Conservation (phyloP, 306 rosid genomes). For the Gynostemma pentaphyllum region DNA sequence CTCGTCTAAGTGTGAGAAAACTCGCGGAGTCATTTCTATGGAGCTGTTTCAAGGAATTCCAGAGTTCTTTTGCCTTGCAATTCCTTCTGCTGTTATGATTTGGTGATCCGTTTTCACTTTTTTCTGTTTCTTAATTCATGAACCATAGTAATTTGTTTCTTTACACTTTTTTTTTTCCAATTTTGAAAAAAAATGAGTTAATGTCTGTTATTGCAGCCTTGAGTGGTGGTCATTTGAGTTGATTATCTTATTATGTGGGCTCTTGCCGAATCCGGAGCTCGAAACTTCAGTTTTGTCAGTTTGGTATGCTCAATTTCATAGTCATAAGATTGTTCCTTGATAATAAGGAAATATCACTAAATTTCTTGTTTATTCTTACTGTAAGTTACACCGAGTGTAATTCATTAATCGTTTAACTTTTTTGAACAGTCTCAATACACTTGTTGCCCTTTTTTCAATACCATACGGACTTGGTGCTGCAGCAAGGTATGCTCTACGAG, state of each 20-base stretch:
- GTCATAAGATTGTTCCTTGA: no score
- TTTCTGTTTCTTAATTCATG: background rate
- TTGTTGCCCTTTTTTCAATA: constrained; percentile 34
- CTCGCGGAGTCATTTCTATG: constrained; percentile 36
- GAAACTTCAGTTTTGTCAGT: constrained; percentile 58
- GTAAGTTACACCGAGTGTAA: background rate
- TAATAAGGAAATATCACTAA: background rate
- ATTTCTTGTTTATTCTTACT: background rate
- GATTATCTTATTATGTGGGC: constrained; percentile 38
- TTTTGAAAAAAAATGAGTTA: background rate
- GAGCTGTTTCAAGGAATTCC: constrained; percentile 39
- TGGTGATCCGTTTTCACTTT: constrained; percentile 22
- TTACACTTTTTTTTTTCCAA: background rate
- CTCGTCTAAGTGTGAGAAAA: constrained; percentile 41
- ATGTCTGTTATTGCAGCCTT: constrained; percentile 24
- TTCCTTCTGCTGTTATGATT: constrained; percentile 54
- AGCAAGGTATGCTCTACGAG: constrained; percentile 21
- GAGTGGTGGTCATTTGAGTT: constrained; percentile 65
- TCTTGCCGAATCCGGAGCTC: constrained; percentile 58
- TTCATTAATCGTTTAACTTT: background rate
- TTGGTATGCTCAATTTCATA: constrained; percentile 24
- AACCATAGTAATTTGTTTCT: background rate
- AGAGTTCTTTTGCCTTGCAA: constrained; percentile 45
- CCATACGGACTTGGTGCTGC: constrained; percentile 54
- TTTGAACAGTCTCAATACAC: constrained; percentile 38